Base-by-base conservation (phyloP, 257 asterid species). In the Vinca minor region DNA sequence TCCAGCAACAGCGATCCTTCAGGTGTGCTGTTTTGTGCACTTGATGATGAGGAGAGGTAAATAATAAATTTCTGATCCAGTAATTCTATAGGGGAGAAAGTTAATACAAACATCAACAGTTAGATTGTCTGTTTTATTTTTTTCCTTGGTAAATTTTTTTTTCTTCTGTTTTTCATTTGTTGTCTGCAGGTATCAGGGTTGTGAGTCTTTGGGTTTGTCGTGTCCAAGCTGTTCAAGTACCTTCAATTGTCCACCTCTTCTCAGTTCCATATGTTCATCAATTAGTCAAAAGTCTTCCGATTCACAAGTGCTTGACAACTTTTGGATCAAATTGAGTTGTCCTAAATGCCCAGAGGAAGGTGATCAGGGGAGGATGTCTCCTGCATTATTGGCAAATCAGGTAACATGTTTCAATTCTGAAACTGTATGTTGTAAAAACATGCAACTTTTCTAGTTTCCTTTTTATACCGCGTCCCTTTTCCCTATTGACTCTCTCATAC, bases 31-130 rank as follows among this genome's bases (percentile, higher is more conserved):
- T 66, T 84, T 59, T 72, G 73, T 68, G 81, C 85, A 26, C 72
- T 75, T 53, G 83, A 93, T 61, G 89, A 89, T 6, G 96, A 84
- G 67, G 97, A 89, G 77, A 93, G 98, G 97, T 93, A 76, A 59
- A 74, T 68, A 29, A 55, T 74, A 65, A 29, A 38, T n/a, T 25
- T 42, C 26, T 32, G 14, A 6, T 18, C 20, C 23, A 36, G 21
- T 23, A 59, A n/a, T n/a, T n/a, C n/a, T n/a, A n/a, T 20, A 17
- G 41, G 61, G 17, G 12, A 55, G 23, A 4, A 44, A 55, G 61
- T 54, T 15, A 34, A 29, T 29, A 29, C 25, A 17, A 55, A 15
- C 21, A 55, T 15, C 60, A 55, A 12, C 25, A 55, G 21, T 55
- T 55, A 31, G 57, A 8, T 50, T 54, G 59, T 12, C 20, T 17